Conservation (phyloP, 345 rosid genomes). For the Salix viminalis region DNA sequence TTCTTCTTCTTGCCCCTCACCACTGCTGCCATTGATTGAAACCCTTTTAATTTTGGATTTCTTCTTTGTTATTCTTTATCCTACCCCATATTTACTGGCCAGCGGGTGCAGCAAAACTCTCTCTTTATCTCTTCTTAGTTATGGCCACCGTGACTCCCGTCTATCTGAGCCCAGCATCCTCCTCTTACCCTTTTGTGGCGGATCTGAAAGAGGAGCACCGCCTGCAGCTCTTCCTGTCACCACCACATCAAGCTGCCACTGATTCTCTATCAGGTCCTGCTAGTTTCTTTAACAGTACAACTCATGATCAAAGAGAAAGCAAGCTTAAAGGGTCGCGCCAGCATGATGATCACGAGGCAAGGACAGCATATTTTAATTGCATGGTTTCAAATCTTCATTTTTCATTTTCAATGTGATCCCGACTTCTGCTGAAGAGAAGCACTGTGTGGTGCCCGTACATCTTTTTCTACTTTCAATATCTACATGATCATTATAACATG, state of each 20-base stretch:
- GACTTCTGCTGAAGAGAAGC: neutral
- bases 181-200: slow-evolving; percentile 21
- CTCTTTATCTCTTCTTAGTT: neutral
- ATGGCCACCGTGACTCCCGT: slow-evolving; percentile 29
- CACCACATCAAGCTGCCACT: slow-evolving; percentile 27
- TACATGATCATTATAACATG: neutral
- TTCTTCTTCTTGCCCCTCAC: slow-evolving; percentile 4
- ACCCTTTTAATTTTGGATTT: neutral
- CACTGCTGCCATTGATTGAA: neutral
- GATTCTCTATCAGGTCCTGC: slow-evolving; percentile 6
- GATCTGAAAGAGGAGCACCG: slow-evolving; percentile 28
- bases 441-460: neutral
- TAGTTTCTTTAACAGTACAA: neutral
- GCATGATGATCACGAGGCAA: slow-evolving; percentile 21
- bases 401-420: neutral
- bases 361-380: neutral
- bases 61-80: neutral
- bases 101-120: neutral
- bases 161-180: slow-evolving; percentile 25
- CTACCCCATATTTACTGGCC: slow-evolving; percentile 7
- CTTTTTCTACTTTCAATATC: neutral
- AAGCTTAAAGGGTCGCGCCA: slow-evolving; percentile 5
- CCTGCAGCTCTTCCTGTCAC: slow-evolving; percentile 29
- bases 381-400: neutral
- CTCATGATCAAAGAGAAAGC: slow-evolving; percentile 8